Conservation (phyloP, 2,329 filamentous ascomycete genomes). For the Curvularia verruculosa region DNA sequence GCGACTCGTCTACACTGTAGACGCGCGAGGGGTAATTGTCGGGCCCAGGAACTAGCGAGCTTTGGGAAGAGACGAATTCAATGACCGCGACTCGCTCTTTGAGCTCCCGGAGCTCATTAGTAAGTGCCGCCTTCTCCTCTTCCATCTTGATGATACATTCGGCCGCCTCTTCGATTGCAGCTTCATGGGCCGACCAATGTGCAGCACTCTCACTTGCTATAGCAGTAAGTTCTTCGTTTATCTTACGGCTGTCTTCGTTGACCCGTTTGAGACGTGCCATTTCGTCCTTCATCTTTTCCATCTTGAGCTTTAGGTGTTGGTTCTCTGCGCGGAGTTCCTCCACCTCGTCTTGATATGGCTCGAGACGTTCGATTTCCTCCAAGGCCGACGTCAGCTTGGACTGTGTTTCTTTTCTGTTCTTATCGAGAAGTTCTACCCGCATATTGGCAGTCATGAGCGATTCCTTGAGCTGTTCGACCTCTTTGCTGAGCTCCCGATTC, state of each 20-base stretch:
- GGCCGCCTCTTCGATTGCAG: slow-evolving; percentile 42
- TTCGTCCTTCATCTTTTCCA: slow-evolving; percentile 31
- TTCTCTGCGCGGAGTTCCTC: slow-evolving; percentile 36
- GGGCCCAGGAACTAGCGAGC: slow-evolving; percentile 23
- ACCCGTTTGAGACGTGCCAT: slow-evolving; percentile 23
- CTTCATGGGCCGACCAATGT: slow-evolving; percentile 34
- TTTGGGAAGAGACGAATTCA: slow-evolving; percentile 18
- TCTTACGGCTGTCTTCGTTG: slow-evolving; percentile 22
- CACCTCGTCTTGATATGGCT: slow-evolving; percentile 35
- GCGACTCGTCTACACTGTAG: slow-evolving; percentile 44
- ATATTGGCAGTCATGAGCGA: slow-evolving; percentile 40
- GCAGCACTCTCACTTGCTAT: slow-evolving; percentile 37
- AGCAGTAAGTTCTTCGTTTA: slow-evolving; percentile 33
- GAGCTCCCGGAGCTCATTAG: slow-evolving; percentile 32
- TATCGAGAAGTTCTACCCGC: slow-evolving; percentile 39
- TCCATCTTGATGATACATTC: slow-evolving; percentile 41
- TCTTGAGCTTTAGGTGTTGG: slow-evolving; percentile 24
- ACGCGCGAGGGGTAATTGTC: slow-evolving; percentile 30
- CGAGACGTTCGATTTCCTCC: slow-evolving; percentile 35
- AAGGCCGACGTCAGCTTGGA: slow-evolving; percentile 32
- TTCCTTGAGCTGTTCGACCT: slow-evolving; percentile 36
- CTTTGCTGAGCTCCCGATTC: slow-evolving; percentile 36
- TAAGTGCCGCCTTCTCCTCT: slow-evolving; percentile 32
- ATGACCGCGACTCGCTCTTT: slow-evolving; percentile 26
- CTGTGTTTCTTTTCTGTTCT: slow-evolving; percentile 40